Conservation (phyloP, 805 yeast genomes). For the Kregervanrija fluxuum region DNA sequence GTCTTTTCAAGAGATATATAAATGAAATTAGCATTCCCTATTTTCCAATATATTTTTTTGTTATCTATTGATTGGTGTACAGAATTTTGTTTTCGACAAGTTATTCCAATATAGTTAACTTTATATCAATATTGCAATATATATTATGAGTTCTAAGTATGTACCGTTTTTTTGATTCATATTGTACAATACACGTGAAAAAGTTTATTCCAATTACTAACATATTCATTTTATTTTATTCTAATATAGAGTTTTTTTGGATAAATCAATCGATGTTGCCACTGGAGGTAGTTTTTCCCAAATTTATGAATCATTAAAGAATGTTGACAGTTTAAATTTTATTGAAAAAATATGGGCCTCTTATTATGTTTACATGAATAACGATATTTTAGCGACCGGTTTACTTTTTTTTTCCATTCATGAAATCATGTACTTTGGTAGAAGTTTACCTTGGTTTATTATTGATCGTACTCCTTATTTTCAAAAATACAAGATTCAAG, state of each 20-base stretch:
- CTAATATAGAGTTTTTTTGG: conserved; percentile 21
- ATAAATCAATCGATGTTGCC: conserved; percentile 15
- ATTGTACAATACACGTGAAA: too few species aligned
- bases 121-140: too few species aligned
- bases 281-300: conserved; percentile 18
- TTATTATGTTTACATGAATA: conserved; percentile 77
- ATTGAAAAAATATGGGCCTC: conserved; percentile 79
- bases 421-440: conserved; percentile 84
- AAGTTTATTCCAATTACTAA: neutral
- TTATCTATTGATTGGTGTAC: too few species aligned
- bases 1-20: too few species aligned
- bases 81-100: too few species aligned
- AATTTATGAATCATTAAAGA: conserved; percentile 19
- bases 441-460: conserved; percentile 89
- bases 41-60: too few species aligned
- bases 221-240: neutral
- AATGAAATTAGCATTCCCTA: too few species aligned
- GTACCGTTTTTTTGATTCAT: too few species aligned
- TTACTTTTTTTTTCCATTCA: conserved; percentile 73
- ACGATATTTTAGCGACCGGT: conserved; percentile 91
- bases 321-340: conserved; percentile 29
- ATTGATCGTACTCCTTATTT: conserved; percentile 82
- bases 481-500: conserved; percentile 83
- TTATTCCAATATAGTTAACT: too few species aligned
- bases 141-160: too few species aligned